Evolutionary conservation across 768 basidiomycete genomes (phyloP).

Genomic region (Porpolomopsis calyptriformis): DNA sequence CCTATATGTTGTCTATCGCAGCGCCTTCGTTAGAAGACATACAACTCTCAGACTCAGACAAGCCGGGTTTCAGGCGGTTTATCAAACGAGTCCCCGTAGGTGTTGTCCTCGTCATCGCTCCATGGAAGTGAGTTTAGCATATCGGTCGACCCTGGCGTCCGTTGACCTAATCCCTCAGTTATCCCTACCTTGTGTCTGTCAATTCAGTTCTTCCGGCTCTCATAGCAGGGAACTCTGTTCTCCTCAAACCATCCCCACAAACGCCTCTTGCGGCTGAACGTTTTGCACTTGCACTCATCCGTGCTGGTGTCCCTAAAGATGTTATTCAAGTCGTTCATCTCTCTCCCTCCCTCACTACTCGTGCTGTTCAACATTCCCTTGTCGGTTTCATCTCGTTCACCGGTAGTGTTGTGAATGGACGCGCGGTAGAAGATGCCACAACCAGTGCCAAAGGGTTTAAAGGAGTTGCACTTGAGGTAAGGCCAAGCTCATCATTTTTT

Average conservation of each 20-base stretch:
- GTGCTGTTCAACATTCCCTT: constrained; percentile 50
- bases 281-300: constrained; percentile 53
- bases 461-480: constrained; percentile 75
- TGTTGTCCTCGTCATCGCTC: constrained; percentile 77
- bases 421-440: constrained; percentile 62
- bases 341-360: constrained; percentile 46
- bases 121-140: constrained; percentile 68
- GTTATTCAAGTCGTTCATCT: constrained; percentile 72
- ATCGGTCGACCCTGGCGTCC: background rate
- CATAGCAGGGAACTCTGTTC: constrained; percentile 79
- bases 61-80: constrained; percentile 72
- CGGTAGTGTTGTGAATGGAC: constrained; percentile 70
- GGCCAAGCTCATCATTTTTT: constrained; percentile 6
- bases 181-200: constrained; percentile 80
- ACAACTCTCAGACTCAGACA: constrained; percentile 62
- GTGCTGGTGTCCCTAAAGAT: constrained; percentile 69
- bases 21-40: constrained; percentile 63
- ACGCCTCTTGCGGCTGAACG: constrained; percentile 85
- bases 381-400: constrained; percentile 88
- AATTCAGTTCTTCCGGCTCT: constrained; percentile 90
- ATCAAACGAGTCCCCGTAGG: constrained; percentile 81
- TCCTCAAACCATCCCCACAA: constrained; percentile 95
- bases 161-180: constrained; percentile 33
- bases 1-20: constrained; percentile 81
- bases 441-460: constrained; percentile 63